phyloP scores from a whole-genome alignment of 2,329 filamentous ascomycete genomes.

The Sordariomycetes sp. region DNA sequence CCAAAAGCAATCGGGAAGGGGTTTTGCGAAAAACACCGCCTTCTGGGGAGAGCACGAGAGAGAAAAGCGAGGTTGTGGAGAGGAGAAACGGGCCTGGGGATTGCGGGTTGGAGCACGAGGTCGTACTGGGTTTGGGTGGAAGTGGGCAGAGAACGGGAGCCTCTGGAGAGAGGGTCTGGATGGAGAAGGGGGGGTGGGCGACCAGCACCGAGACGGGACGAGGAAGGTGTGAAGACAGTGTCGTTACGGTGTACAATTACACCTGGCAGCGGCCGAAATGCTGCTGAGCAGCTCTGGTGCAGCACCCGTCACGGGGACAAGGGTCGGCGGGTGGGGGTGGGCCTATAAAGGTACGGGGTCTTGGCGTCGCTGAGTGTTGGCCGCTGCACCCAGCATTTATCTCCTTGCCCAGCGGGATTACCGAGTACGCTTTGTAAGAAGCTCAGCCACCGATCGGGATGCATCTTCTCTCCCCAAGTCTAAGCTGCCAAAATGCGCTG shows the following conservation, averaged over 20 bases:
- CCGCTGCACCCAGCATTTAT: not conserved
- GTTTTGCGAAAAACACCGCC: not conserved
- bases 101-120: constrained; percentile 1
- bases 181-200: not conserved
- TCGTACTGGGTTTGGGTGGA: constrained; percentile 4
- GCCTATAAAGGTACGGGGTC: not conserved
- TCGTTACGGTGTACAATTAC: not conserved
- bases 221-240: not conserved
- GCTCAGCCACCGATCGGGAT: not conserved
- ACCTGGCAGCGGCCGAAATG: not conserved
- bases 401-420: not conserved
- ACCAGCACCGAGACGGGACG: not conserved
- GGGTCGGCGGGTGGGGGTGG: not conserved
- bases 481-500: not conserved
- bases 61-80: not conserved
- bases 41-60: not conserved
- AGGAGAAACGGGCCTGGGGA: not conserved
- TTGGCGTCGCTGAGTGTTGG: not conserved
- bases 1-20: not conserved
- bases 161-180: not conserved
- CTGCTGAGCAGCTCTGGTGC: not conserved
- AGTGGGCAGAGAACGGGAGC: constrained; percentile 3
- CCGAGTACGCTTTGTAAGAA: not conserved
- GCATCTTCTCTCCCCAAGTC: not conserved
- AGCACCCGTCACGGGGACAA: not conserved